Percentiles rank a stretch among this genome's conserved stretches.
These are phyloP conservation scores for Podila epigama DNA, from an alignment of 192 early-diverging fungal species.

Conservation along the genomic window DNA sequence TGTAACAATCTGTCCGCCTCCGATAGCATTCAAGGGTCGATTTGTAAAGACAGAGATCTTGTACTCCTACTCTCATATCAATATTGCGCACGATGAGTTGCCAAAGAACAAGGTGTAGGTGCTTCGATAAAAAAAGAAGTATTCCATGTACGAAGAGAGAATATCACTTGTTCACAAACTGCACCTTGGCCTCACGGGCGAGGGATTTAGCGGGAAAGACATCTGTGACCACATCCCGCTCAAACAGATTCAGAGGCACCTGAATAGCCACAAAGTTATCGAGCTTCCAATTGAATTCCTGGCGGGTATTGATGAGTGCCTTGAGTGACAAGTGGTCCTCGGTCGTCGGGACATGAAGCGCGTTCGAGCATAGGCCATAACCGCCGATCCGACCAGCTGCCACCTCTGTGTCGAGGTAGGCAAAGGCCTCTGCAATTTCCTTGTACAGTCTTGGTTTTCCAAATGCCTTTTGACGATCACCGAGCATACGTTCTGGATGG, in stretches of 20 bases:
- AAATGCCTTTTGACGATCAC: conserved; percentile 34
- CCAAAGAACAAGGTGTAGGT: too few relatives aligned
- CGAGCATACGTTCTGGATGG: conserved; percentile 76
- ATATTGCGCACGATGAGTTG: too few relatives aligned
- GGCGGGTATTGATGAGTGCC: conserved; percentile 47
- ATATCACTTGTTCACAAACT: too few relatives aligned
- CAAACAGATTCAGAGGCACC: conserved; percentile 80
- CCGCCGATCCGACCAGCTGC: conserved; percentile 61
- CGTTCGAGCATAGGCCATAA: conserved; percentile 77
- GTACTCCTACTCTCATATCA: too few relatives aligned
- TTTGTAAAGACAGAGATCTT: conserved; percentile 72
- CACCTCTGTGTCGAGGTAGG: conserved; percentile 72
- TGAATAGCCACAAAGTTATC: conserved; percentile 70
- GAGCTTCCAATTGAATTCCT: conserved; percentile 39
- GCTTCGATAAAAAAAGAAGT: too few relatives aligned
- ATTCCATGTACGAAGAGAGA: too few relatives aligned
- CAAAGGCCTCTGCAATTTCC: conserved; percentile 61
- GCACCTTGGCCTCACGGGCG: conserved; percentile 52
- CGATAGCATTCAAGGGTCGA: conserved; percentile 73
- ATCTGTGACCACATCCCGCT: conserved; percentile 61
- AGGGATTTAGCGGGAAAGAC: conserved; percentile 32
- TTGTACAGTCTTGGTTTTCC: conserved; percentile 59
- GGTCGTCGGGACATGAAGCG: conserved; percentile 60
- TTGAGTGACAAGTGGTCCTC: conserved; percentile 69
- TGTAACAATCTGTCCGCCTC: conserved; percentile 58